Base-by-base conservation (phyloP, 2,329 filamentous ascomycete species). In the Fusarium penzigii region DNA sequence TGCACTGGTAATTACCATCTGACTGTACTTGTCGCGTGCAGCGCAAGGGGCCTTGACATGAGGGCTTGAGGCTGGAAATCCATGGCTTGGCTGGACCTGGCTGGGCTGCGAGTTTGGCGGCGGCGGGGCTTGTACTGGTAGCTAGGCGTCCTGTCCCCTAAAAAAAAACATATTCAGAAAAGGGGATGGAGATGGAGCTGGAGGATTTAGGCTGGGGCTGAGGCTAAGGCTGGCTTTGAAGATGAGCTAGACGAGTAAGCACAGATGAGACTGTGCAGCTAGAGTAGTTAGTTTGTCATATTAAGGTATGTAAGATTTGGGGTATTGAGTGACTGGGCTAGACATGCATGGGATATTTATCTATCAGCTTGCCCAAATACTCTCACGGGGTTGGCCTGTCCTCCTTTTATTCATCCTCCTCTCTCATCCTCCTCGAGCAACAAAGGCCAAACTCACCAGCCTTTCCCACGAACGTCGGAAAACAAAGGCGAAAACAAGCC, bases 51-150 rank as follows among this genome's bases (percentile, higher is more conserved):
- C 32, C 32, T 36, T 36, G 32, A 14, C 29, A n/a, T 29, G 48
- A 39, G 46, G 39, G 49, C 44, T 29, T 47, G 44, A 56, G 48
- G 50, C 47, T 51, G 46, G 53, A 34, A 17, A 42, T 16, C 36
- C 20, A 51, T 47, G 49, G 61, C 52, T 56, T 56, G 57, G 44
- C 57, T 53, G 53, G 58, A 57, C 55, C 48, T 41, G 38, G 51
- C 51, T 59, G 53, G 62, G 51, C 49, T 56, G 49, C 46, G 52
- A 59, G 53, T 59, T 52, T 62, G 53, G 54, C 52, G 52, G 57
- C 57, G 62, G 52, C 52, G 49, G 39, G 53, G 58, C 51, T 53
- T 51, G 52, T 39, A 48, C 51, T 53, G 49, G 52, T 39, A 48
- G 44, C 58, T 63, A 61, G 54, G 46, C 51, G 46, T 14, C 49